These are phyloP conservation scores for Dactylellina leptospora DNA, from an alignment of 2,329 filamentous ascomycete species.

Conservation along the genomic window DNA sequence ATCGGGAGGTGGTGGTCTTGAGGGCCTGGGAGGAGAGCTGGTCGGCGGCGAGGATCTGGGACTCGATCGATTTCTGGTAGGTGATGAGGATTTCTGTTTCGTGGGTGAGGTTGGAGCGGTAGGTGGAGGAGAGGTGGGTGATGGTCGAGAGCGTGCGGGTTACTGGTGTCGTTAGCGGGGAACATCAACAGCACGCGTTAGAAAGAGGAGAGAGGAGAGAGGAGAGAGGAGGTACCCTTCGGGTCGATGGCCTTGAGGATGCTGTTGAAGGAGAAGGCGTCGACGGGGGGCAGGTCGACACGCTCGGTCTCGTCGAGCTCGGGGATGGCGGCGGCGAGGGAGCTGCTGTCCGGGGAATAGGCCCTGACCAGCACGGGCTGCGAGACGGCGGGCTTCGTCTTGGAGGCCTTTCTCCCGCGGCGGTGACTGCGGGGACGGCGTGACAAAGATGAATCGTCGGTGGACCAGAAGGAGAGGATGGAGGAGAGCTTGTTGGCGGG, in stretches of 20 bases:
- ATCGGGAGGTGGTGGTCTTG: slow-evolving; percentile 56
- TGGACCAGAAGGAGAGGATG: slow-evolving; percentile 50
- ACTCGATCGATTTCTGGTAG: slow-evolving; percentile 55
- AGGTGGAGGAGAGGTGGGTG: slow-evolving; percentile 54
- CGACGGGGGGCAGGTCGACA: slow-evolving; percentile 55
- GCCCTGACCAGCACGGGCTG: slow-evolving; percentile 44
- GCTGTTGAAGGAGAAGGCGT: slow-evolving; percentile 57
- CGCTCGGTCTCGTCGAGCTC: slow-evolving; percentile 54
- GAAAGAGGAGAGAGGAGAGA: not conserved
- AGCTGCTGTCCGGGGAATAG: slow-evolving; percentile 37
- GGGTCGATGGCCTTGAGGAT: slow-evolving; percentile 57
- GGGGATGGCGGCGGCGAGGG: slow-evolving; percentile 28
- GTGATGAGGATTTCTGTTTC: slow-evolving; percentile 55
- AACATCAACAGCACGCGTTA: too few relatives aligned
- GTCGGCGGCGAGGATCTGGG: slow-evolving; percentile 55
- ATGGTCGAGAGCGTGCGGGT: slow-evolving; percentile 55
- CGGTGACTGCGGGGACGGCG: slow-evolving; percentile 35
- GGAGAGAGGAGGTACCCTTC: slow-evolving; percentile 47
- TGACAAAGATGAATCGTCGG: slow-evolving; percentile 32
- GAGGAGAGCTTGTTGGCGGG: slow-evolving; percentile 44
- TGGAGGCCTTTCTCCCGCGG: slow-evolving; percentile 28
- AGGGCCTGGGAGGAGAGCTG: slow-evolving; percentile 54
- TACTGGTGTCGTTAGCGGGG: too few relatives aligned
- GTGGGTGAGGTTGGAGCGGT: slow-evolving; percentile 54
- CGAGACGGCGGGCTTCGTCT: slow-evolving; percentile 22